Evolutionary conservation across 345 rosid species (phyloP), one percentile per base, ranked within the genome.

Genomic region (Euphorbia lathyris): DNA sequence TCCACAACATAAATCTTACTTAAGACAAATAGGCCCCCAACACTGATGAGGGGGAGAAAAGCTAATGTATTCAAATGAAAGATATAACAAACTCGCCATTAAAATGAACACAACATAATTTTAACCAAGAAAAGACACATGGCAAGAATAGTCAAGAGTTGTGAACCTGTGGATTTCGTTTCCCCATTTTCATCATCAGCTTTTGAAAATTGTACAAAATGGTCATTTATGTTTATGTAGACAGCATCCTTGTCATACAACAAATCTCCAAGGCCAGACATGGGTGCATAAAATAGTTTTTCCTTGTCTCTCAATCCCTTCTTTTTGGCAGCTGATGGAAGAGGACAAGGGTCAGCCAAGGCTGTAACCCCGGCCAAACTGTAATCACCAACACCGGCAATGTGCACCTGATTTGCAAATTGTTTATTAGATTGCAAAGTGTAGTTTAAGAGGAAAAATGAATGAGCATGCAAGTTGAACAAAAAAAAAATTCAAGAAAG

Each of bases 331-430:
- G 91, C 87, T 70, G 99, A 92, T 64, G 99, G 97, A 73, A 95
- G 83, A 60, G 97, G 97, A 72, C 99, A 95, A 68, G 97, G 99
- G 84, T 95, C 99, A 71, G 87, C 38, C 83, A 95, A 81, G 61
- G 85, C 85, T 30, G 93, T 84, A 58, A 87, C 90, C 42, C 97
- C 93, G 71, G 90, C 88, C 81, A 95, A 79, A 76, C 86, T 72
- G 68, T 81, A 87, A 77, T 95, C 99, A 42, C 97, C 99, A 81
- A 95, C 99, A 76, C 99, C 99, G 74, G 99, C 97, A 76, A 95
- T 88, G 81, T 95, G 99, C 47, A 95, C 92, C 99, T 95, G 82
- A 74, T 75, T 68, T 66, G 59, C 43, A 76, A 53, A 58, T 40
- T 12, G 58, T 20, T 32, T 7, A 66, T 65, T 36, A 55, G 68